Base-by-base conservation (phyloP, 164 flowering plant genomes). In the Platanus orientalis region DNA sequence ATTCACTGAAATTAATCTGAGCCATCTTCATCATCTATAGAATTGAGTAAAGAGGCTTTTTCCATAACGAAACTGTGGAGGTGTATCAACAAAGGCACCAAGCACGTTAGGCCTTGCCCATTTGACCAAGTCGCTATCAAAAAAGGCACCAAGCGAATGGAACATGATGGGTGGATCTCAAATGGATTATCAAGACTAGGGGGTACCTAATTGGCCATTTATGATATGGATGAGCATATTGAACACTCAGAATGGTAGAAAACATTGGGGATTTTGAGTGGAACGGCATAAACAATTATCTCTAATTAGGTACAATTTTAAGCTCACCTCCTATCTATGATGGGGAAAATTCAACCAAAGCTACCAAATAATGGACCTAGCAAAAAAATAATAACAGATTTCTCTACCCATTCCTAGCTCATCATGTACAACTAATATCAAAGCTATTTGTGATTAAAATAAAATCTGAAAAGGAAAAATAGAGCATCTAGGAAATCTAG, bases 231-330 rank as follows among this genome's bases (percentile, higher is more conserved):
- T 91, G 96, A 96, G 69, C 89, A 51, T 91, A 87, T 67, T 91
- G 97, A 96, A 87, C 97, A 0, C 81, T 89, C 4, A 91, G 71
- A 85, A 86, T 73, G 85, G 79, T 52, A 76, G 80, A 57, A 74
- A 77, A 55, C 96, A 89, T 76, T 91, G 97, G 96, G 92, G n/a
- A 89, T 73, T 83, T 91, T 61, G 88, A 89, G 64, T 87, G 98
- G 96, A 89, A 75, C 66, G 74, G 86, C 14, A 72, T 30, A 64
- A 89, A 89, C n/a, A 73, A 83, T 17, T 85, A 80, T 66, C 85
- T 92, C 23, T 82, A 77, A 59, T 64, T 90, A 7, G 87, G 95
- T 82, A 79, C n/a, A 66, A 59, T 2, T 45, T 19, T 45, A 17
- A 45, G 4, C 45, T 55, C 21, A 65, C 53, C 4, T 3, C 30